Base-by-base conservation (phyloP, 1,284 basidiomycete species). In the Porodaedalea pini region DNA sequence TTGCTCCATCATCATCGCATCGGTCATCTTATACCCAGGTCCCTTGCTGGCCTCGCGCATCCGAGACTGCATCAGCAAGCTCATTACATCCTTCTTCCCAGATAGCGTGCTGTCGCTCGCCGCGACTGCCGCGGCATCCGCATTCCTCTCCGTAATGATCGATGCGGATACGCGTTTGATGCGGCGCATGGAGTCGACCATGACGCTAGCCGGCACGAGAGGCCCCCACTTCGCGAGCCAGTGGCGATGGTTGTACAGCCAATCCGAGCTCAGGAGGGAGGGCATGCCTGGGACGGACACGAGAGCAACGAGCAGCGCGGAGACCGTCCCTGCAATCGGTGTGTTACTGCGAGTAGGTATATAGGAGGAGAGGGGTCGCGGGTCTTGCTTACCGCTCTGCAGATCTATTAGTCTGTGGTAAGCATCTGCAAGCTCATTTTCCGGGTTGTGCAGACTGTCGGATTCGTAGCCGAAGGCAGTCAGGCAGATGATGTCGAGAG, bases 81-180 rank as follows among this genome's bases (percentile, higher is more conserved):
- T 75, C 78, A 80, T 80, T 44, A 80, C 76, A 65, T 80, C 78
- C 54, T 73, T 71, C 64, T 78, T 78, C 2, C 71, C 69, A n/a
- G 69, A 68, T 3, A 61, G 37, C 17, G 41, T 50, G 41, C 65
- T 71, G 49, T 80, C 77, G 11, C 71, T 61, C 6, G 54, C 39
- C 11, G 66, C 56, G 10, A 72, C 64, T 15, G 63, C 65, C 15
- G 55, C 49, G 5, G 71, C 65, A 23, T 78, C 77, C 5, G 62
- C 57, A 59, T 75, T 70, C 62, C 75, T 76, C 59, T 76, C 71
- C 17, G 64, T 61, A 4, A 80, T 68, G 64, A 81, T 78, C 19
- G 57, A 36, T 1, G 64, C 61, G 1, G 78, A 76, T 7, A 79
- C 69, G 8, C 62, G 49, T 50, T 73, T 73, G 60, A 80, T 78